Conservation (phyloP, 106 monocot genomes). For the Dendrobium huoshanense region DNA sequence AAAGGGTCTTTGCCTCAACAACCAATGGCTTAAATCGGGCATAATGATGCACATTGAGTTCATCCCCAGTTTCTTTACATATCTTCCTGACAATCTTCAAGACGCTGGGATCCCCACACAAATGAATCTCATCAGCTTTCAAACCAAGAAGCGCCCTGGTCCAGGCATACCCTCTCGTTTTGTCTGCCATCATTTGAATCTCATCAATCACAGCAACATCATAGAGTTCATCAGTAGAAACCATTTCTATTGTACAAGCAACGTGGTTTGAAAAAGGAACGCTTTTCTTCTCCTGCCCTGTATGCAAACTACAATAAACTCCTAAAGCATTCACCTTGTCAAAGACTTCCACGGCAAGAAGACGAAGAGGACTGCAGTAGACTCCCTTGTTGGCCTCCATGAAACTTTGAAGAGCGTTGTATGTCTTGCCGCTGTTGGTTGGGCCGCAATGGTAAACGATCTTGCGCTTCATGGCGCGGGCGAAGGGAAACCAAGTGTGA, state of each 20-base stretch:
- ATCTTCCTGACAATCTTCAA: slow-evolving; percentile 63
- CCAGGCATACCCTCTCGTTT: slow-evolving; percentile 78
- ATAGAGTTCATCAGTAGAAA: slow-evolving; percentile 61
- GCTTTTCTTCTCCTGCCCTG: slow-evolving; percentile 84
- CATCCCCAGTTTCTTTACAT: slow-evolving; percentile 77
- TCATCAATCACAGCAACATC: slow-evolving; percentile 95
- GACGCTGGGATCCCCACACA: slow-evolving; percentile 96
- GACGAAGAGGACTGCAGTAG: slow-evolving; percentile 85
- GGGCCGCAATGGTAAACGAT: slow-evolving; percentile 96
- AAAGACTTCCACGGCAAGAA: slow-evolving; percentile 97
- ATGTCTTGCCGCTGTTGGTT: slow-evolving; percentile 97
- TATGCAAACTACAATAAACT: slow-evolving; percentile 81
- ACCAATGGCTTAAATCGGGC: slow-evolving; percentile 92
- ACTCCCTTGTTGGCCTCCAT: slow-evolving; percentile 67
- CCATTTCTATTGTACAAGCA: slow-evolving; percentile 94
- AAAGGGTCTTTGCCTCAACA: slow-evolving; percentile 79
- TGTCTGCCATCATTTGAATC: slow-evolving; percentile 92
- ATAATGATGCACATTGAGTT: slow-evolving; percentile 58
- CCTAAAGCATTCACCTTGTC: slow-evolving; percentile 84
- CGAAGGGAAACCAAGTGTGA: slow-evolving; percentile 95
- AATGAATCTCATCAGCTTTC: slow-evolving; percentile 94
- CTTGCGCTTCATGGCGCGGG: slow-evolving; percentile 82
- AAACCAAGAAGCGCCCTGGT: slow-evolving; percentile 81
- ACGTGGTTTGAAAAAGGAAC: slow-evolving; percentile 81
- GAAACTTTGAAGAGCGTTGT: slow-evolving; percentile 79